Conservation (phyloP, 345 rosid genomes). For the Sonneratia caseolaris region DNA sequence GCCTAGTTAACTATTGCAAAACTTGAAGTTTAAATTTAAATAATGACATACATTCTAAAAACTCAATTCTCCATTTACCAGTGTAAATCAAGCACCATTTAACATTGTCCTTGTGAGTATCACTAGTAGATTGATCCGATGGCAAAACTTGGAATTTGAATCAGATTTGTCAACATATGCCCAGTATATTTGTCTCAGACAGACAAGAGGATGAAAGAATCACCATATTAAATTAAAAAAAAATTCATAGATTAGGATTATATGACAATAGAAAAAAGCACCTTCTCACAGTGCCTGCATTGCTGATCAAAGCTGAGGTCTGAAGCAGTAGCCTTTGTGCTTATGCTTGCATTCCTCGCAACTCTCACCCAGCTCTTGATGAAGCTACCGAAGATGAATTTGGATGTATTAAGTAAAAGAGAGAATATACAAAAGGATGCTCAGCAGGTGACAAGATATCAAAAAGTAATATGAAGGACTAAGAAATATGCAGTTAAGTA, state of each 20-base stretch:
- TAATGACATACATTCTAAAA: too few species aligned
- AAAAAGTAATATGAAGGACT: background rate
- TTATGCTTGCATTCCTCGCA: constrained; percentile 72
- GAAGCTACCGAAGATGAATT: constrained; percentile 46
- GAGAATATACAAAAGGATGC: background rate
- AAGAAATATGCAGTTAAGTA: constrained; percentile 1
- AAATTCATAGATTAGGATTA: background rate
- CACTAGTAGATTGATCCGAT: background rate
- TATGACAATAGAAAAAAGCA: background rate
- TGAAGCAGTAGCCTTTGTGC: constrained; percentile 54
- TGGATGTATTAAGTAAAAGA: background rate
- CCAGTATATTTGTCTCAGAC: background rate
- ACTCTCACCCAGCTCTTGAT: constrained; percentile 70
- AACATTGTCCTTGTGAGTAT: background rate
- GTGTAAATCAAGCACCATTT: background rate
- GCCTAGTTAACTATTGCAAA: background rate
- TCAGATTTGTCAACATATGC: background rate
- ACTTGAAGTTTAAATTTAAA: too few species aligned
- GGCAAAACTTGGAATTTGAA: background rate
- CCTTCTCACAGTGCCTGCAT: constrained; percentile 92
- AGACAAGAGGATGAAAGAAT: background rate
- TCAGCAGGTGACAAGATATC: background rate
- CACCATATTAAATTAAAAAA: background rate
- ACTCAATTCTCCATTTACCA: too few species aligned
- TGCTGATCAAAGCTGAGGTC: constrained; percentile 68